Evolutionary conservation across 2,329 filamentous ascomycete genomes (phyloP).

Genomic region (Stemphylium beticola): DNA sequence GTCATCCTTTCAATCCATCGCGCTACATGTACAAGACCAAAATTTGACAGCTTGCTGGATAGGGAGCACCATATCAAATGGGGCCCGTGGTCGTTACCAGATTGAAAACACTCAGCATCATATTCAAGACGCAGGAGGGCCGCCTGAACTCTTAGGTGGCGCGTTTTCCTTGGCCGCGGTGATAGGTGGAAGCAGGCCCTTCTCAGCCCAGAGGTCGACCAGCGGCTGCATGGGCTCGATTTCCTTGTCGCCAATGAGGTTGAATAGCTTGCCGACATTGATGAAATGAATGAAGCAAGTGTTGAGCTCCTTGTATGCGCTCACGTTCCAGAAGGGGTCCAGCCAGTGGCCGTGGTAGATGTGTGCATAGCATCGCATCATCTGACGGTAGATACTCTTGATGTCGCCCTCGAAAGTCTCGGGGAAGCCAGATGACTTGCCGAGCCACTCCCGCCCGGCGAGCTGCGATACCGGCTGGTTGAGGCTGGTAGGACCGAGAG

Average conservation of each 20-base stretch:
- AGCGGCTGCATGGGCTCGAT: constrained; percentile 95
- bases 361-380: constrained; percentile 62
- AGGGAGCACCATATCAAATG: constrained; percentile 18
- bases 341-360: constrained; percentile 61
- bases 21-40: constrained; percentile 17
- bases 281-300: constrained; percentile 62
- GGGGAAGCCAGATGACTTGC: constrained; percentile 79
- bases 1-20: neutral
- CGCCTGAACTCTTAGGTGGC: constrained; percentile 24
- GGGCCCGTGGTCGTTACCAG: neutral
- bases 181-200: constrained; percentile 75
- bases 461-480: constrained; percentile 66
- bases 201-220: constrained; percentile 88
- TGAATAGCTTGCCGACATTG: constrained; percentile 75
- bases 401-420: constrained; percentile 71
- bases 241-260: constrained; percentile 82
- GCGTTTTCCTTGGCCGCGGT: constrained; percentile 29
- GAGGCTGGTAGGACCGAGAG: constrained; percentile 54
- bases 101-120: neutral
- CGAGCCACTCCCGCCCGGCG: constrained; percentile 77
- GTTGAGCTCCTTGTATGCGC: constrained; percentile 58
- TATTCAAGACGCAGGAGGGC: constrained; percentile 20
- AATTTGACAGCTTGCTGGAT: constrained; percentile 13
- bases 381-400: constrained; percentile 68
- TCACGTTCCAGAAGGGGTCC: constrained; percentile 57